Conservation (phyloP, 2,329 filamentous ascomycete genomes). For the Fusarium nodosum region DNA sequence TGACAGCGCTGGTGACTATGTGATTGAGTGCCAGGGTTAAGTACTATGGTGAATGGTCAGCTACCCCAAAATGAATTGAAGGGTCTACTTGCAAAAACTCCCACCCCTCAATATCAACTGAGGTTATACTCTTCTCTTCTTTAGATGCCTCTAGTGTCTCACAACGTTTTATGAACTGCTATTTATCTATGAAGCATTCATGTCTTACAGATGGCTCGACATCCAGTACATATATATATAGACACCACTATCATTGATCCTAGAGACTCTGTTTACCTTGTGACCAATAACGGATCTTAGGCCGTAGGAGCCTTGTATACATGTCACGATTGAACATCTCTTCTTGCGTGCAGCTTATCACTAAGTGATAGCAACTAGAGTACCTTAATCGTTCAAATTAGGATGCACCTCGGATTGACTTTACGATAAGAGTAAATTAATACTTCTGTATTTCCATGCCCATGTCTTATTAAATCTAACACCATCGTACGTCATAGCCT, state of each 20-base stretch:
- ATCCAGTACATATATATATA: background rate
- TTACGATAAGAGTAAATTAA: too few relatives aligned
- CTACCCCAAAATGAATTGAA: fast-evolving
- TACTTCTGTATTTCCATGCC: too few relatives aligned
- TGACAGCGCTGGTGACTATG: background rate
- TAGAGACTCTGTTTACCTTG: background rate
- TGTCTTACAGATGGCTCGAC: too few relatives aligned
- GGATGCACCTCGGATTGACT: too few relatives aligned
- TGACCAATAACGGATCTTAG: background rate
- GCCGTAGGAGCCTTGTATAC: fast-evolving
- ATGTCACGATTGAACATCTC: fast-evolving
- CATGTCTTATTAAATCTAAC: too few relatives aligned
- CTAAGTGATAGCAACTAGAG: too few relatives aligned
- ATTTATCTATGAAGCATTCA: background rate
- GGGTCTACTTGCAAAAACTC: background rate
- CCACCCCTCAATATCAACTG: background rate
- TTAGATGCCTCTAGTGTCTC: background rate
- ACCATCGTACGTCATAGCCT: too few relatives aligned
- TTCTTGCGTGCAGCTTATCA: fast-evolving
- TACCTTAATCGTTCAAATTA: too few relatives aligned
- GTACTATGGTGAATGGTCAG: fast-evolving
- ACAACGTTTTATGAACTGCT: fast-evolving
- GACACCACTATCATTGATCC: background rate
- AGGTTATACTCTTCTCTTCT: background rate
- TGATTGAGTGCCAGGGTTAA: background rate